These are phyloP conservation scores for Malassezia arunalokei DNA, from an alignment of 1,284 basidiomycete genomes.

Conservation along the genomic window DNA sequence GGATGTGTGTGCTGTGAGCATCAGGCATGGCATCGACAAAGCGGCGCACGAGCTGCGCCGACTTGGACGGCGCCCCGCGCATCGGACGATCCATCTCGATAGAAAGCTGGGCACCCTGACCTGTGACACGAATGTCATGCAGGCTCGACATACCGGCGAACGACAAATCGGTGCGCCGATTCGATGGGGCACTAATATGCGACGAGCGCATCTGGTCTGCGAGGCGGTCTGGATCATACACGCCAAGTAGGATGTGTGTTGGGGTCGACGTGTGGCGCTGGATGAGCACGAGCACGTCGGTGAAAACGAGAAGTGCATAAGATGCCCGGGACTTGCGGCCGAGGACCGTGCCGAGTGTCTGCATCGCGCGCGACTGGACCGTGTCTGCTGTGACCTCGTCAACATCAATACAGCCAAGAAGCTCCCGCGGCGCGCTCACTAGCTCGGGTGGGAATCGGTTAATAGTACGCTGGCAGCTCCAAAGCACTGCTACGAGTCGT, in stretches of 20 bases:
- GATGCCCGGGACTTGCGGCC: background rate
- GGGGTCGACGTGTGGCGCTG: constrained; percentile 68
- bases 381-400: constrained; percentile 53
- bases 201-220: constrained; percentile 44
- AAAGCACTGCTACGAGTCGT: constrained; percentile 73
- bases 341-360: constrained; percentile 6
- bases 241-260: constrained; percentile 63
- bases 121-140: background rate
- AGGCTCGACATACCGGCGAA: constrained; percentile 9
- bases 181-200: background rate
- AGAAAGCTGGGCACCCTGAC: background rate
- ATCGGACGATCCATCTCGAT: background rate
- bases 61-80: constrained; percentile 54
- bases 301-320: constrained; percentile 69
- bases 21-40: constrained; percentile 78
- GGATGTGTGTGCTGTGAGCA: constrained; percentile 25
- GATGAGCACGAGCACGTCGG: constrained; percentile 81
- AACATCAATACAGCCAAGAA: constrained; percentile 85
- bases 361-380: background rate
- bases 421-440: constrained; percentile 60
- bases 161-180: background rate
- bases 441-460: constrained; percentile 67
- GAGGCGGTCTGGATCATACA: constrained; percentile 71
- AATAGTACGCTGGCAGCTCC: constrained; percentile 69
- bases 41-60: constrained; percentile 53